Conservation (phyloP, 2,329 filamentous ascomycete species). For the Hyphodiscus sp. region DNA sequence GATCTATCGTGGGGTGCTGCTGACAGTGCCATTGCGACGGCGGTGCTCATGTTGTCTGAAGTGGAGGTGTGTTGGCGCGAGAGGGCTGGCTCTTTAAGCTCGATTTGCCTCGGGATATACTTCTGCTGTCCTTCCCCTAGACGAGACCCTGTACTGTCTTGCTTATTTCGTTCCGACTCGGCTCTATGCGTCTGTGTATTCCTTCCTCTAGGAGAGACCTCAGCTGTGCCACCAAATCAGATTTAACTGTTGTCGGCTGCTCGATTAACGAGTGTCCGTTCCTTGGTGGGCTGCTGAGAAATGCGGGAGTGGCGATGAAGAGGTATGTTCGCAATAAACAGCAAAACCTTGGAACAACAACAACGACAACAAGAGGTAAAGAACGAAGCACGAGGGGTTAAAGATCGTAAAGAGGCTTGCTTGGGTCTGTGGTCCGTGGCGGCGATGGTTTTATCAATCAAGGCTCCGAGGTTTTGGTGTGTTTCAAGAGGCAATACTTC, state of each 20-base stretch:
- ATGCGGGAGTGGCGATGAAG: neutral
- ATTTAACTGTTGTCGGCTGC: constrained; percentile 20
- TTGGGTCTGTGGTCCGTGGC: neutral
- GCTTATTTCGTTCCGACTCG: constrained; percentile 10
- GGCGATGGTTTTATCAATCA: constrained; percentile 5
- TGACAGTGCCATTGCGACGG: constrained; percentile 62
- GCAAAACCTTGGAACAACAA: neutral
- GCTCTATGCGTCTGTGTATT: constrained; percentile 22
- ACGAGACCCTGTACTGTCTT: constrained; percentile 5
- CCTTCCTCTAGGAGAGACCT: constrained; percentile 22
- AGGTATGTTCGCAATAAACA: neutral
- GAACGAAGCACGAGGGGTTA: constrained; percentile 17
- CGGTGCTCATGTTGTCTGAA: constrained; percentile 53
- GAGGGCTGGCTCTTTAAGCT: neutral
- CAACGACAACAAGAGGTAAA: neutral
- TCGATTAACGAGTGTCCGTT: constrained; percentile 9
- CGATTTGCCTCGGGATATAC: neutral
- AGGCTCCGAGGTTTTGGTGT: constrained; percentile 10
- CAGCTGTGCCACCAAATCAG: constrained; percentile 22
- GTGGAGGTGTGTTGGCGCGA: constrained; percentile 3
- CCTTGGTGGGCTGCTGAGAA: constrained; percentile 3
- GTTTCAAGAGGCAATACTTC: constrained; percentile 21
- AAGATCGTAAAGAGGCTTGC: neutral
- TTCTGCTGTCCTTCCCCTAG: neutral
- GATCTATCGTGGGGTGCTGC: constrained; percentile 60